phyloP scores from a whole-genome alignment of 305 asterid genomes.

The Stenogyne calaminthoides region DNA sequence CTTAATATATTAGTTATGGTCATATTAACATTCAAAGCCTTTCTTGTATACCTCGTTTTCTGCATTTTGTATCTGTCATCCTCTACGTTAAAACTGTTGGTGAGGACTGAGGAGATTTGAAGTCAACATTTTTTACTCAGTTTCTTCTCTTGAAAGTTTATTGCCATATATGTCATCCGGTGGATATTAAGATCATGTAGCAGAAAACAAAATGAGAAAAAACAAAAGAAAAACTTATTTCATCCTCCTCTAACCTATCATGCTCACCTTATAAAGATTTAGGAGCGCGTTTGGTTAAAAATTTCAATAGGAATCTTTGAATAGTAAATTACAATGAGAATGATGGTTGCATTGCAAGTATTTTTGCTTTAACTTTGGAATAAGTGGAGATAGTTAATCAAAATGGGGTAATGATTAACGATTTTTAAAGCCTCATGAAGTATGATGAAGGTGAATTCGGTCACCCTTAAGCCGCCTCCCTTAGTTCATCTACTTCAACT shows the following conservation, averaged over 20 bases:
- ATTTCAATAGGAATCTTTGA: too few species aligned
- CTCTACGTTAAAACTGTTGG: background rate
- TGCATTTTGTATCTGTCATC: slow-evolving; percentile 6
- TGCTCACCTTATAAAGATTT: background rate
- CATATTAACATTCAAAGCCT: background rate
- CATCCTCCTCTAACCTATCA: background rate
- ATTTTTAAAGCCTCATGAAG: too few species aligned
- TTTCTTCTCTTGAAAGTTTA: background rate
- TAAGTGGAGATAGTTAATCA: too few species aligned
- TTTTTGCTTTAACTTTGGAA: too few species aligned
- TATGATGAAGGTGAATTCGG: too few species aligned
- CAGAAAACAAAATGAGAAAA: background rate
- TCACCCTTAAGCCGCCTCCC: too few species aligned
- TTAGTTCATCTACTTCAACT: background rate
- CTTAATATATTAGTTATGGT: background rate
- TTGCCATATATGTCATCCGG: background rate
- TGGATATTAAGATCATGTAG: background rate
- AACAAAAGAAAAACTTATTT: background rate
- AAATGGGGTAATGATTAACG: too few species aligned
- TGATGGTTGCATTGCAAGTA: too few species aligned
- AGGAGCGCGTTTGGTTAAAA: too few species aligned
- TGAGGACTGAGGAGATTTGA: background rate
- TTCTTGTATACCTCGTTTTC: background rate
- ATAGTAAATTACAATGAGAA: too few species aligned
- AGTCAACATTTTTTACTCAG: background rate